Evolutionary conservation across 495 filamentous ascomycete species (phyloP).

Genomic region (Trichoderma erinaceum): DNA sequence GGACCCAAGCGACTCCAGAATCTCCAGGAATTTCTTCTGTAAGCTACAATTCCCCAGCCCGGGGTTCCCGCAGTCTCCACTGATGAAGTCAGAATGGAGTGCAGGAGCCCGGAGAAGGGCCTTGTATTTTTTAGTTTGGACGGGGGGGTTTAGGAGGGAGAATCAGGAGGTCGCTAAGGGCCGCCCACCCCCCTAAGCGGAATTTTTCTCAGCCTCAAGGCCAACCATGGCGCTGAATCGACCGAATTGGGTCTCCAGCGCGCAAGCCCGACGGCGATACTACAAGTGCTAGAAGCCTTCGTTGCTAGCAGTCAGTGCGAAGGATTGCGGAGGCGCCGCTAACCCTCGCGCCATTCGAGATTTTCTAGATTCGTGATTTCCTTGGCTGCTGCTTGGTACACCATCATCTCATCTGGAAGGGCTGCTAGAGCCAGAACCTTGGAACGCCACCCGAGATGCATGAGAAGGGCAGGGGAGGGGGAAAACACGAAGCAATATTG

Average conservation of each 20-base stretch:
- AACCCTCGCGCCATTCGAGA: not conserved
- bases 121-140: not conserved
- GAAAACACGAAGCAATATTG: not conserved
- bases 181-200: not conserved
- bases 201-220: not conserved
- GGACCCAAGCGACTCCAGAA: not conserved
- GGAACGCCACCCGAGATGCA: not conserved
- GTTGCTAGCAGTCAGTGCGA: not conserved
- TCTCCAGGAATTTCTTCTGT: constrained; percentile 7
- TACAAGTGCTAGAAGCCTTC: not conserved
- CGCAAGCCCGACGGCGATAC: not conserved
- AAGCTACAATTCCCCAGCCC: constrained; percentile 10
- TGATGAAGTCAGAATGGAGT: constrained; percentile 8
- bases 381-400: not conserved
- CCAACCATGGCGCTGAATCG: not conserved
- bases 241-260: not conserved
- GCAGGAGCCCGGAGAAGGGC: not conserved
- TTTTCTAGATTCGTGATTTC: not conserved
- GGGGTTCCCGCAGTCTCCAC: constrained; percentile 12
- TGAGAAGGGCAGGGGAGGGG: not conserved
- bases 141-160: not conserved
- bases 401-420: not conserved
- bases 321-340: constrained; percentile 12
- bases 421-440: not conserved
- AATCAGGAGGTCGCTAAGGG: not conserved